phyloP scores from a whole-genome alignment of 169 alveolate species.

The Plasmodium sp. region DNA sequence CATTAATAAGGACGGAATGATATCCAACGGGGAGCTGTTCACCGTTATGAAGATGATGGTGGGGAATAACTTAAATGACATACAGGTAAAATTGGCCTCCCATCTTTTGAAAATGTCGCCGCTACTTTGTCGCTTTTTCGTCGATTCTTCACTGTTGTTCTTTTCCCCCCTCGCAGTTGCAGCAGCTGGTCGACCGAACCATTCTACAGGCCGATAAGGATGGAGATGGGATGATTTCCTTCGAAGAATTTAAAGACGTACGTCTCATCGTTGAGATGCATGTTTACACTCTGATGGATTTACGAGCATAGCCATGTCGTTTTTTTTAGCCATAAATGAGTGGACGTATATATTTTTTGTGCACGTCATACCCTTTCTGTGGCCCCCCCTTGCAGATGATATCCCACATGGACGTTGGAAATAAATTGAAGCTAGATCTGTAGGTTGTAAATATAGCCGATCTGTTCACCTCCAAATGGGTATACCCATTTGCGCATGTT shows the following conservation, averaged over 20 bases:
- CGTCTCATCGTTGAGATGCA: not conserved
- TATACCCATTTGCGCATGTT: not conserved
- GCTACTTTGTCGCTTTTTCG: not conserved
- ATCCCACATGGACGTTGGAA: conserved; percentile 84
- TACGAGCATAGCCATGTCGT: not conserved
- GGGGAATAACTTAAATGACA: conserved; percentile 96
- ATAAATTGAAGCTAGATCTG: conserved; percentile 78
- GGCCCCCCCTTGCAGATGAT: conserved; percentile 77
- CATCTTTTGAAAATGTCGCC: not conserved
- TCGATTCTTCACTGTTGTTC: not conserved
- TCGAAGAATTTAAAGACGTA: conserved; percentile 92
- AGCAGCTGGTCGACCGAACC: conserved; percentile 97
- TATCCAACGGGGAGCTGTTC: conserved; percentile 98
- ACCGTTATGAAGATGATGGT: conserved; percentile 97
- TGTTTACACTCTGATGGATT: not conserved
- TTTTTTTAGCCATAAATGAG: not conserved
- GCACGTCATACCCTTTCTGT: not conserved
- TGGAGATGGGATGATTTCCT: conserved; percentile 97
- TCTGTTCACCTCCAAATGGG: not conserved
- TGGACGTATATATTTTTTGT: not conserved
- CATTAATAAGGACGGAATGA: conserved; percentile 96
- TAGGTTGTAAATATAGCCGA: conserved; percentile 6
- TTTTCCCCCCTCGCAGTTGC: conserved; percentile 83
- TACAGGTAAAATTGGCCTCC: conserved; percentile 82
- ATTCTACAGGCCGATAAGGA: conserved; percentile 98